Evolutionary conservation across 305 asterid genomes (phyloP), one percentile per base, ranked within the genome.

Genomic region (Rubia occidens): DNA sequence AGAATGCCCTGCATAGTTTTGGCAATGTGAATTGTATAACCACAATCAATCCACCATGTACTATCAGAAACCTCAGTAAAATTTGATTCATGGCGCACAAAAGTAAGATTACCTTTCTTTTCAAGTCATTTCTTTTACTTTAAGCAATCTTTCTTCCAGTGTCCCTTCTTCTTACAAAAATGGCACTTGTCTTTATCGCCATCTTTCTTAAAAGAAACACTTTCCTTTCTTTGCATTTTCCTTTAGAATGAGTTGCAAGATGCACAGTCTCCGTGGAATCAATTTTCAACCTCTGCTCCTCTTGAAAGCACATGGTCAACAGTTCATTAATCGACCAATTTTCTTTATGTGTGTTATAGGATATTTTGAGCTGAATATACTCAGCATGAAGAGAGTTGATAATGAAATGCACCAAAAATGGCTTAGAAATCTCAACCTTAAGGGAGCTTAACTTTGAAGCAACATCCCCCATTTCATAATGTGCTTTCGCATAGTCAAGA

Each of bases 391-490:
- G 51, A 45, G 51, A 45, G 51, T 45, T 45, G 15, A 9, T 45
- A 45, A 13, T 45, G 51, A 13, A 45, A 45, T 8, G 51, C 11
- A 45, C 51, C 15, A 45, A 8, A 45, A 45, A 45, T 13, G 15
- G 4, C 51, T 45, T 0, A 5, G 54, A 68, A 55, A 68, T 68
- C 4, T 68, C 53, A 37, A 54, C 37, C 5, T 35, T 43, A n/a
- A 35, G 18, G 65, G 24, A 21, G 21, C 54, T 55, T 13, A 55
- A 8, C n/a, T 68, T 37, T 17, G 40, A 2, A 55, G 39, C 63
- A n/a, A 68, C 42, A 11, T 37, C 54, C 49, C 39, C 18, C 64
- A 55, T 68, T 9, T 56, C 72, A 55, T 32, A 18, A 68, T 68
- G 63, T 68, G 61, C 35, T 68, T 37, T 45, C 14, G 63, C 62